Evolutionary conservation across 495 filamentous ascomycete species (phyloP), one percentile per base, ranked within the genome.

Genomic region (Hyaloscypha variabilis): DNA sequence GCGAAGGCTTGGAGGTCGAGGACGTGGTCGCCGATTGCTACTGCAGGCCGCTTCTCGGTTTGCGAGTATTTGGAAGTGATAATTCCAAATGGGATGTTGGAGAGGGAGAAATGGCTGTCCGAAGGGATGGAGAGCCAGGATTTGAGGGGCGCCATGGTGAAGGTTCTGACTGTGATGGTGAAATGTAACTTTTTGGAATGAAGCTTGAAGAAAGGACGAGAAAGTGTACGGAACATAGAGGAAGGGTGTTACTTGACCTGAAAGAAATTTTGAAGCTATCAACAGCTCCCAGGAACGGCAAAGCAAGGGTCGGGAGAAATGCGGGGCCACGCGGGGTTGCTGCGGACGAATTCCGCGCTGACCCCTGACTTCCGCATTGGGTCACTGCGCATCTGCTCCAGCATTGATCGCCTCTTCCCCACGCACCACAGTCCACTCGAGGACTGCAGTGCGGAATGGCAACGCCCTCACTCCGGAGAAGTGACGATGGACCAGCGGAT

Each of bases 21-120:
- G 0, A 88, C 90, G 73, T 90, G 78, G 46, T 87, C 80, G 29
- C 94, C 92, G 66, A 97, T 91, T 36, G 91, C 91, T 55, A 91
- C 79, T n/a, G 91, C 94, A 10, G 86, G 82, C 29, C 87, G 89
- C 23, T 67, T 63, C 29, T 67, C 58, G 4, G 83, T 88, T 36
- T 78, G 75, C 3, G 80, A 74, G 66, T 84, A 76, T 19, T 76
- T 71, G 2, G 81, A 66, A 0, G 88, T 88, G 73, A 97, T 90
- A 75, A 97, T 93, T 67, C 94, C 94, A 75, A 98, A 96, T 19
- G 94, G 94, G 66, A 98, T 89, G 76, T 98, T 97, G 68, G 87
- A 82, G 54, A 98, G 79, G 17, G 93, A 95, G 78, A 98, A 98
- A 63, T 87, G 85, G 54, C 86, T 88, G 67, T 80, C 79, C 53